A percentile compares a stretch with the other conserved stretches of the same genome.
phyloP scores from a whole-genome alignment of 306 rosid genomes.

The Malus sieversii region DNA sequence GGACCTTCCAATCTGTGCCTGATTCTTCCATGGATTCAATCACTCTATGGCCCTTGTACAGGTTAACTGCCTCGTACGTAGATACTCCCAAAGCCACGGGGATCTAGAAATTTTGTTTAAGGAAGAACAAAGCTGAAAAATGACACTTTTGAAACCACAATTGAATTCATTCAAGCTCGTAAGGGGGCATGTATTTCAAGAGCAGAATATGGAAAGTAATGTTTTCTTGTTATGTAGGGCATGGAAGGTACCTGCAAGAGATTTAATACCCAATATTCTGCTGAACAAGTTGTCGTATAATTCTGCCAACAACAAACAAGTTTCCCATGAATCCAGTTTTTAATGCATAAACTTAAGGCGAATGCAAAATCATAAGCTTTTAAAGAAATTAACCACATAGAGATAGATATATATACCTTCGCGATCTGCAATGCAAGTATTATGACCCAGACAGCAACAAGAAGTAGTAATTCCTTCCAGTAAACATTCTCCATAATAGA shows the following conservation, averaged over 20 bases:
- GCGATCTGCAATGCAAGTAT: slow-evolving; percentile 60
- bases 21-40: slow-evolving; percentile 49
- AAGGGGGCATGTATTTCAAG: background rate
- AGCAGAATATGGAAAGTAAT: background rate
- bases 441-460: slow-evolving; percentile 63
- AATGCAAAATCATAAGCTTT: background rate
- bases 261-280: slow-evolving; percentile 44
- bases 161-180: background rate
- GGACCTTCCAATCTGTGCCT: slow-evolving; percentile 28
- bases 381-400: background rate
- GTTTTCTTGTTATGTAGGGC: background rate
- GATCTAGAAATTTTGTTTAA: background rate
- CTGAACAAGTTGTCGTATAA: slow-evolving; percentile 46
- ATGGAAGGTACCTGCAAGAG: slow-evolving; percentile 41
- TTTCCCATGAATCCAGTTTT: slow-evolving; percentile 1
- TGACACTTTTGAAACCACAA: background rate
- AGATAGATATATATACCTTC: slow-evolving; percentile 34
- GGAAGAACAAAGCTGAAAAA: background rate
- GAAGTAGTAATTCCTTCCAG: slow-evolving; percentile 72
- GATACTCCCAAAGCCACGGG: slow-evolving; percentile 41
- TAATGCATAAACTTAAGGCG: background rate
- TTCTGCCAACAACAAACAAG: slow-evolving; percentile 34
- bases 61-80: slow-evolving; percentile 48
- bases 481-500: slow-evolving; percentile 41
- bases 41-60: slow-evolving; percentile 52